phyloP scores from a whole-genome alignment of 2,329 filamentous ascomycete species.

The Clathrospora elynae region DNA sequence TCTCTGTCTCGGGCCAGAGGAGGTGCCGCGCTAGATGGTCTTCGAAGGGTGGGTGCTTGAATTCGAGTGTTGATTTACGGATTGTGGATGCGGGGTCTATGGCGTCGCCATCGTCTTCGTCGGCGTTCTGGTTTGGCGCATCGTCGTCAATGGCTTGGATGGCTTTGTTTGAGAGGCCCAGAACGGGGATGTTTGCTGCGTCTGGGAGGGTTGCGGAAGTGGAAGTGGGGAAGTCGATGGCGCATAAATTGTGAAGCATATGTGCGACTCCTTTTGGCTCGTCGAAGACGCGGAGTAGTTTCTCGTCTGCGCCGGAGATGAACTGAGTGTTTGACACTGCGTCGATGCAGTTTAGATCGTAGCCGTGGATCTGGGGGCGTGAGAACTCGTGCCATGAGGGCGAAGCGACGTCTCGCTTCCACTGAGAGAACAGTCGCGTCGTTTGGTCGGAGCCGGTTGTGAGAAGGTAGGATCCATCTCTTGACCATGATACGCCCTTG shows the following conservation, averaged over 20 bases:
- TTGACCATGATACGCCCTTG: conserved; percentile 82
- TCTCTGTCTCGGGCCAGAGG: conserved; percentile 94
- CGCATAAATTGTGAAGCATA: conserved; percentile 71
- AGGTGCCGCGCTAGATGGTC: conserved; percentile 88
- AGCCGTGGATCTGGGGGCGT: conserved; percentile 94
- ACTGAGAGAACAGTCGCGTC: conserved; percentile 81
- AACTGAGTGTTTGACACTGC: conserved; percentile 75
- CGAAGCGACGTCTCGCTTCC: conserved; percentile 58
- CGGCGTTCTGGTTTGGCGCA: conserved; percentile 39
- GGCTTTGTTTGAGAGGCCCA: conserved; percentile 95
- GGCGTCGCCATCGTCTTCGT: conserved; percentile 59
- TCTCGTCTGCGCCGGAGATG: conserved; percentile 94
- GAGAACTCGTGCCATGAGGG: conserved; percentile 93
- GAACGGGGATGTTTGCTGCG: conserved; percentile 90
- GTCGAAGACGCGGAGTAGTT: conserved; percentile 93
- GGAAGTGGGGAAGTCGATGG: conserved; percentile 55
- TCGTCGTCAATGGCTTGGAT: conserved; percentile 60
- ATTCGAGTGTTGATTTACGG: conserved; percentile 66
- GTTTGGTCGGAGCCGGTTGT: conserved; percentile 94
- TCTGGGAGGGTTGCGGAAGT: conserved; percentile 65
- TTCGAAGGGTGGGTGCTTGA: conserved; percentile 80
- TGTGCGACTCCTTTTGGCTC: conserved; percentile 82
- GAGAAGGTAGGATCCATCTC: conserved; percentile 79
- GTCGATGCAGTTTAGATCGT: conserved; percentile 94
- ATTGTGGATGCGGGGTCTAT: conserved; percentile 62